Base-by-base conservation (phyloP, 2,329 filamentous ascomycete species). In the Helotiales sp. region DNA sequence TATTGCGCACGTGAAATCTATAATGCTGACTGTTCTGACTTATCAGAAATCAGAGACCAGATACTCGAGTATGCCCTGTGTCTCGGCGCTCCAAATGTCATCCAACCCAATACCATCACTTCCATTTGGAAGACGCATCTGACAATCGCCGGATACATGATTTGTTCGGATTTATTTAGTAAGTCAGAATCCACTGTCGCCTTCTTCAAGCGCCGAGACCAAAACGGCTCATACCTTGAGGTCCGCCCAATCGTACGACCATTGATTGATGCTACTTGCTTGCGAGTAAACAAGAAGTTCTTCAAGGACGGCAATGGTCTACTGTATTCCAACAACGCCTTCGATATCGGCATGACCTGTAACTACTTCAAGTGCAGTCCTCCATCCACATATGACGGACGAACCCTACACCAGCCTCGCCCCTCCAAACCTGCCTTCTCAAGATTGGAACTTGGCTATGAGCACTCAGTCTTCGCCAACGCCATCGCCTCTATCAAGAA, bases 21-120 rank as follows among this genome's bases (percentile, higher is more conserved):
- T 9, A 34, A 34, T 9, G 9, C 31, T 34, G 31, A 9, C 15
- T 2, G 1, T 6, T 9, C 31, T 34, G 31, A 9, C 31, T 42
- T 25, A 19, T 5, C 25, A 58, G 55, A 58, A 30, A 52, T 58
- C 33, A 19, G 12, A 30, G 27, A 44, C 13, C 8, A 42, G 17
- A 54, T 58, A 4, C 36, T 58, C 38, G 6, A 31, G 12, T 49
- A 47, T 17, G 31, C 38, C n/a, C 30, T 57, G 0, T 25, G 9
- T 15, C 34, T 44, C 9, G 3, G 7, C 7, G 1, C 7, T 4
- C 27, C 33, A 1, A 17, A 10, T 13, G 12, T 19, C 24, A 5
- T 51, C 10, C 15, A 17, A 9, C 54, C 54, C 2, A 0, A 24
- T 24, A 17, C 27, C 10, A 17, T 50, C 7, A 4, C 34, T 5